Evolutionary conservation across 1,284 basidiomycete genomes (phyloP).

Genomic region (Pterula multifida): DNA sequence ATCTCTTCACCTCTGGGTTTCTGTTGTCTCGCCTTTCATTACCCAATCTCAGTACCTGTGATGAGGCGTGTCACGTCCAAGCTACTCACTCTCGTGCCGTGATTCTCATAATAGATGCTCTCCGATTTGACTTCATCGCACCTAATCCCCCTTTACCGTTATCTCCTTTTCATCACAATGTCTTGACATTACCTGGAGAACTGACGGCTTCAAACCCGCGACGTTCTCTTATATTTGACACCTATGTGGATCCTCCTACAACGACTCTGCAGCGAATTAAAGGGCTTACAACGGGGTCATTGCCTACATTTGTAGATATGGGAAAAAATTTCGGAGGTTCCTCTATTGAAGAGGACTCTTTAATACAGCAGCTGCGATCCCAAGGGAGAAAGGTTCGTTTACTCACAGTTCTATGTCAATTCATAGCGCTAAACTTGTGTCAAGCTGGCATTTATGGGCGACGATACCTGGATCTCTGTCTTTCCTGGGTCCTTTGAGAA

Average conservation of each 20-base stretch:
- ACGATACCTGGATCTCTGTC: conserved; percentile 92
- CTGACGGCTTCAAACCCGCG: conserved; percentile 50
- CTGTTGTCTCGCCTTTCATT: conserved; percentile 77
- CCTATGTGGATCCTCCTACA: conserved; percentile 91
- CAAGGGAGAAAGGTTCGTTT: conserved; percentile 46
- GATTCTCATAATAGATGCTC: conserved; percentile 83
- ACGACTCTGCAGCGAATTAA: conserved; percentile 94
- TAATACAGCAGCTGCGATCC: conserved; percentile 48
- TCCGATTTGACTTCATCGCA: conserved; percentile 91
- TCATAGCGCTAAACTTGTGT: no score
- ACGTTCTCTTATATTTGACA: conserved; percentile 79
- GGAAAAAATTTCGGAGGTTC: conserved; percentile 87
- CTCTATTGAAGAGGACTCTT: conserved; percentile 80
- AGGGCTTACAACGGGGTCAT: conserved; percentile 87
- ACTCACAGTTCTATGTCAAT: not conserved
- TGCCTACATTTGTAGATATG: conserved; percentile 93
- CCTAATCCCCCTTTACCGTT: conserved; percentile 48
- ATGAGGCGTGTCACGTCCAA: conserved; percentile 34
- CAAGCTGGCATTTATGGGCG: conserved; percentile 81
- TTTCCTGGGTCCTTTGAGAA: conserved; percentile 69
- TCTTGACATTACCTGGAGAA: conserved; percentile 69
- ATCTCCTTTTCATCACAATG: conserved; percentile 71
- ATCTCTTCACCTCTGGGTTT: conserved; percentile 83
- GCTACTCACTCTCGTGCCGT: conserved; percentile 72
- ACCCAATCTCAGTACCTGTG: conserved; percentile 40